These are phyloP conservation scores for Aspergillus sp. DNA, from an alignment of 2,329 filamentous ascomycete species.

Conservation along the genomic window DNA sequence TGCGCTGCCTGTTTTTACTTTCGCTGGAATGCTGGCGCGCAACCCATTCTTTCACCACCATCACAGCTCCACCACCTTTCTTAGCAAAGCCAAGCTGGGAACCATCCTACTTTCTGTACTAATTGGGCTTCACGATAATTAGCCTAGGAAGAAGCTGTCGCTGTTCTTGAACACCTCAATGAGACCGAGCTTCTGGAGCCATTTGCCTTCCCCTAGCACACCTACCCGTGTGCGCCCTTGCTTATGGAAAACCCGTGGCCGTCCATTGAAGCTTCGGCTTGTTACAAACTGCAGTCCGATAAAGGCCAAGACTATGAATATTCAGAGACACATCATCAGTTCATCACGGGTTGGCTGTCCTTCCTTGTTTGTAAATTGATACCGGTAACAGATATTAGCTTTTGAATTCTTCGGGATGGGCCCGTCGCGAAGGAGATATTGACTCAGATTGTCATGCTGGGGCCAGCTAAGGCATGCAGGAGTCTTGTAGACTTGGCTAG, in stretches of 20 bases:
- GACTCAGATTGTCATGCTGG: slow-evolving; percentile 4
- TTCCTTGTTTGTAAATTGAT: neutral
- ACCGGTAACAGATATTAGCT: neutral
- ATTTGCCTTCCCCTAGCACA: neutral
- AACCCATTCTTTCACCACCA: neutral
- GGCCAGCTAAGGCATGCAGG: slow-evolving; percentile 12
- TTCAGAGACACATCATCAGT: neutral
- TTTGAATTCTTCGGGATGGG: slow-evolving; percentile 7
- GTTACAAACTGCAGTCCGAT: neutral
- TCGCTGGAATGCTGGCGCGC: neutral
- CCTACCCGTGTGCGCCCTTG: neutral
- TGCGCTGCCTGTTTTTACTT: neutral
- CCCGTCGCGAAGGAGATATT: slow-evolving; percentile 12
- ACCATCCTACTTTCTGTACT: neutral
- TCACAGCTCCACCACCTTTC: neutral
- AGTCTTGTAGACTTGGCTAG: slow-evolving; percentile 3
- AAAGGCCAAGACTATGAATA: neutral
- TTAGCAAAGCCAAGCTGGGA: neutral
- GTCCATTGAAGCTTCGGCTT: neutral
- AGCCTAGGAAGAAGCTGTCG: neutral
- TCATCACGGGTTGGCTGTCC: neutral
- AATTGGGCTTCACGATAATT: neutral
- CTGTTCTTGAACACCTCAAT: neutral
- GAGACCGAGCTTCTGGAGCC: neutral
- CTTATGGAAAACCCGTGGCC: neutral